A percentile compares a stretch with the other conserved stretches of the same genome.
These are phyloP conservation scores for Fusarium phyllophilum DNA, from an alignment of 2,329 filamentous ascomycete species.

Conservation along the genomic window DNA sequence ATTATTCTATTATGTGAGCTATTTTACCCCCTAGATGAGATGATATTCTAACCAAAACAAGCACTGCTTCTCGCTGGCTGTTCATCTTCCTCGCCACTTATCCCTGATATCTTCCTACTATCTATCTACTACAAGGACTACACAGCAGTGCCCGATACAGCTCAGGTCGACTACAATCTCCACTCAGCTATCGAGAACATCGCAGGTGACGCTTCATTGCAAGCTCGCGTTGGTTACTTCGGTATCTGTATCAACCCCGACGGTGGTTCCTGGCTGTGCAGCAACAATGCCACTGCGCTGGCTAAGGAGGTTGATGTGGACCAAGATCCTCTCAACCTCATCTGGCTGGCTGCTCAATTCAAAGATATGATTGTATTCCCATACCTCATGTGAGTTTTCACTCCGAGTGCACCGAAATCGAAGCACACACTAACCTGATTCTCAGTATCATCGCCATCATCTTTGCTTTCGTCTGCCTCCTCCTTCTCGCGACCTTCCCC, in stretches of 20 bases:
- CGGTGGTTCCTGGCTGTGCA: constrained; percentile 91
- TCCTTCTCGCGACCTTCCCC: constrained; percentile 95
- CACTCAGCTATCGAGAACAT: constrained; percentile 89
- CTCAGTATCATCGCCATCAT: constrained; percentile 94
- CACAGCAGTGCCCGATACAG: constrained; percentile 80
- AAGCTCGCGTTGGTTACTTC: constrained; percentile 96
- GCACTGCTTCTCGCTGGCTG: constrained; percentile 94
- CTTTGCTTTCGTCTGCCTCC: constrained; percentile 94
- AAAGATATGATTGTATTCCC: constrained; percentile 99
- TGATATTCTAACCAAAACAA: constrained; percentile 50
- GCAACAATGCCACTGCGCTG: constrained; percentile 93
- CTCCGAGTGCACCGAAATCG: neutral
- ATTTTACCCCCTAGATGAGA: neutral
- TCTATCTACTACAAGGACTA: constrained; percentile 97
- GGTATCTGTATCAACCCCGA: constrained; percentile 96
- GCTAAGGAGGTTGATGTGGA: constrained; percentile 90
- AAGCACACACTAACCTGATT: neutral
- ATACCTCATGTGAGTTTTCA: constrained; percentile 82
- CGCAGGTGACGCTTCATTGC: constrained; percentile 82
- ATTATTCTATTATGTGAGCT: constrained; percentile 96
- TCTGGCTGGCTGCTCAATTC: constrained; percentile 97
- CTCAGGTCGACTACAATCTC: constrained; percentile 91
- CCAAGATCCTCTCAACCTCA: constrained; percentile 94
- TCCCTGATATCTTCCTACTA: constrained; percentile 95
- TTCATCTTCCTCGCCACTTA: constrained; percentile 93